phyloP scores from a whole-genome alignment of 805 yeast species.

The Metschnikowia vanudenii region DNA sequence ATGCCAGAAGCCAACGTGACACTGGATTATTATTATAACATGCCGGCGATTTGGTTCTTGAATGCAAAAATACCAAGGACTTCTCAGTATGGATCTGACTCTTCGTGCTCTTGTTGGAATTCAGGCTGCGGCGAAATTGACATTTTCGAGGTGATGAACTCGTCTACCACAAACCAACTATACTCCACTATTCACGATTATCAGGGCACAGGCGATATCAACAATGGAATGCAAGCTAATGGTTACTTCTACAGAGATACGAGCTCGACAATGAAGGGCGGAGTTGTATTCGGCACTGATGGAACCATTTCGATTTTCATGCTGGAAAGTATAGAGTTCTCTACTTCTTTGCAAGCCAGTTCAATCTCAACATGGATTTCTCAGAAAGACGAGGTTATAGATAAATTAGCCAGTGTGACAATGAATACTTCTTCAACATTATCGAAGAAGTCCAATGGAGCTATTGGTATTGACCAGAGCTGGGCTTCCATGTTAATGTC shows the following conservation, averaged over 20 bases:
- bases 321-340: slow-evolving; percentile 52
- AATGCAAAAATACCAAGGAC: slow-evolving; percentile 75
- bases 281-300: slow-evolving; percentile 62
- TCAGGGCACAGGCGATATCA: slow-evolving; percentile 67
- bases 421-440: slow-evolving; percentile 21
- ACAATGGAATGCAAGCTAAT: slow-evolving; percentile 54
- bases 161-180: slow-evolving; percentile 52
- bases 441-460: slow-evolving; percentile 27
- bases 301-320: slow-evolving; percentile 64
- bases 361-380: slow-evolving; percentile 48
- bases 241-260: slow-evolving; percentile 60
- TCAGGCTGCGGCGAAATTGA: slow-evolving; percentile 81
- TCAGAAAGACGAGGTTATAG: slow-evolving; percentile 29
- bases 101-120: slow-evolving; percentile 72
- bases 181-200: slow-evolving; percentile 72
- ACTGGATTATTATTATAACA: slow-evolving; percentile 43
- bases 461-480: slow-evolving; percentile 13
- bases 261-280: slow-evolving; percentile 57
- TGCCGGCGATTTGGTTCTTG: slow-evolving; percentile 78
- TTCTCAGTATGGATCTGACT: slow-evolving; percentile 60
- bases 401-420: slow-evolving; percentile 28
- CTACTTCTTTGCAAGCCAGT: slow-evolving; percentile 42
- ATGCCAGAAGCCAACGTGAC: slow-evolving; percentile 57
- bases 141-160: slow-evolving; percentile 70
- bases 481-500: slow-evolving; percentile 10